Conservation (phyloP, 2,329 filamentous ascomycete species). For the Fonsecaea monophora region DNA sequence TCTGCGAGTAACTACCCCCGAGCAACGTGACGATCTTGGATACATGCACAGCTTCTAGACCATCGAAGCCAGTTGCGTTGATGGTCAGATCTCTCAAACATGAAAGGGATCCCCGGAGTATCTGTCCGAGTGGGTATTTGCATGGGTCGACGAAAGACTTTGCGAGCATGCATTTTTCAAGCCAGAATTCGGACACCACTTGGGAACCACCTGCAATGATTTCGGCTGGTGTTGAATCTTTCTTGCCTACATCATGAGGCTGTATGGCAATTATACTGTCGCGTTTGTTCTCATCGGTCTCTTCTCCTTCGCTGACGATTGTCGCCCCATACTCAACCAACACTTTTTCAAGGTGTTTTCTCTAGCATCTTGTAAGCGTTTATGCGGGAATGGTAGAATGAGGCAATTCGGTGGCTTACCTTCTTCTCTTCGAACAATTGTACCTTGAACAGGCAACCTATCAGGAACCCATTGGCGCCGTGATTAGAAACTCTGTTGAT, state of each 20-base stretch:
- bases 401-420: constrained; percentile 23
- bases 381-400: neutral
- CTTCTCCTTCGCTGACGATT: constrained; percentile 46
- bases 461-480: constrained; percentile 28
- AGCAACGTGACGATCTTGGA: constrained; percentile 77
- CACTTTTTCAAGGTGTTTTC: constrained; percentile 48
- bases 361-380: constrained; percentile 19
- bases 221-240: constrained; percentile 46
- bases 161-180: constrained; percentile 84
- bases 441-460: constrained; percentile 25
- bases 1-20: constrained; percentile 80
- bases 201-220: constrained; percentile 9
- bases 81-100: constrained; percentile 74
- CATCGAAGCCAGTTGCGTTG: constrained; percentile 81
- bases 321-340: constrained; percentile 51
- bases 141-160: constrained; percentile 73
- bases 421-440: constrained; percentile 27
- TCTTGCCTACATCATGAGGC: constrained; percentile 46
- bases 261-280: constrained; percentile 54
- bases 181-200: constrained; percentile 85
- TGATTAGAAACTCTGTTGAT: constrained; percentile 13
- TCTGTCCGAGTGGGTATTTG: constrained; percentile 75
- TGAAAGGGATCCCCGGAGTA: constrained; percentile 75
- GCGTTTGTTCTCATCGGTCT: constrained; percentile 30
- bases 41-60: constrained; percentile 84